A percentile compares a stretch with the other conserved stretches of the same genome.
Conservation (phyloP, 345 rosid species). For the Kandelia obovata region DNA sequence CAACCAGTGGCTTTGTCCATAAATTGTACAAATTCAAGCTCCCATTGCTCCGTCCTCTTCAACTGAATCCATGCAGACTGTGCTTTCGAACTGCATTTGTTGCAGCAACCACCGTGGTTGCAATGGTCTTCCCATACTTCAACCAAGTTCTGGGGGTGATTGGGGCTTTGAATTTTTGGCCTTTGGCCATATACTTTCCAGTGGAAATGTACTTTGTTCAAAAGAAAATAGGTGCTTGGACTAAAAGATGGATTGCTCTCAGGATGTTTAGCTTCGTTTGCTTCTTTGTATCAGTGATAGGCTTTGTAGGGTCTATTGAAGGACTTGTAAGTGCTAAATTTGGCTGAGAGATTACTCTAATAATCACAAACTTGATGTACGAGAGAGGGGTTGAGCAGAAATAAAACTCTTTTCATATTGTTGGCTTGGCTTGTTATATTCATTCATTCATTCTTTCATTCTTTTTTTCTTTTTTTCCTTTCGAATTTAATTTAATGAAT, state of each 20-base stretch:
- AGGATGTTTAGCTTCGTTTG: constrained; percentile 50
- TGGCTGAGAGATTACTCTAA: constrained; percentile 10
- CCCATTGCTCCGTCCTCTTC: constrained; percentile 31
- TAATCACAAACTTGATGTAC: too few species aligned
- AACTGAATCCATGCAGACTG: constrained; percentile 35
- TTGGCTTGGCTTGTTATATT: too few species aligned
- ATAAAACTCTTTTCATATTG: too few species aligned
- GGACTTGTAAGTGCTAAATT: constrained; percentile 43
- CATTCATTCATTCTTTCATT: too few species aligned
- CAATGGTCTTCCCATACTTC: constrained; percentile 61
- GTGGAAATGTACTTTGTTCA: constrained; percentile 65
- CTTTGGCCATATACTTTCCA: constrained; percentile 54
- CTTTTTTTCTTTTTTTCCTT: too few species aligned
- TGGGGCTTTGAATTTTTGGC: constrained; percentile 74
- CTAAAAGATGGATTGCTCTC: constrained; percentile 45
- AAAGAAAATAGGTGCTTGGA: constrained; percentile 48
- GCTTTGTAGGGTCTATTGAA: constrained; percentile 44
- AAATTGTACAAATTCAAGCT: constrained; percentile 30
- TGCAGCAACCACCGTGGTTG: constrained; percentile 35
- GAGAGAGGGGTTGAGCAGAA: too few species aligned
- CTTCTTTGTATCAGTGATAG: constrained; percentile 33
- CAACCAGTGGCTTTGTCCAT: constrained; percentile 38
- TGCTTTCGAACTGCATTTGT: constrained; percentile 47
- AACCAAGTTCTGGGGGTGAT: constrained; percentile 50
- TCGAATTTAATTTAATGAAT: too few species aligned